phyloP scores from a whole-genome alignment of 129 eudicot species.

The Helichrysum umbraculigerum region DNA sequence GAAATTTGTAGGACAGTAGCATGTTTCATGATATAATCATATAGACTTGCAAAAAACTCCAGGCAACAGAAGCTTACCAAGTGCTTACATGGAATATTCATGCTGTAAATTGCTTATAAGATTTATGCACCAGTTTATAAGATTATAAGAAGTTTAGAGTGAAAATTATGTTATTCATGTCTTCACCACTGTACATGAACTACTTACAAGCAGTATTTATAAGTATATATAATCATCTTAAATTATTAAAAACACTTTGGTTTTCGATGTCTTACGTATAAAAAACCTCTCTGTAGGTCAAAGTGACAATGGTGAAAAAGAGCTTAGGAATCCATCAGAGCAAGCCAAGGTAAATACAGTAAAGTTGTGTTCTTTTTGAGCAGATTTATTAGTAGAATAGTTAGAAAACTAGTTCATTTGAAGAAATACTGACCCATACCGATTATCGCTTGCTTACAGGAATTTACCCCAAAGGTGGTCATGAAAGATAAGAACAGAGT shows the following conservation, averaged over 20 bases:
- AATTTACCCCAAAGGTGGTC: conserved; percentile 29
- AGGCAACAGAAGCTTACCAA: not conserved
- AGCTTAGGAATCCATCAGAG: conserved; percentile 38
- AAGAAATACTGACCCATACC: conserved; percentile 5
- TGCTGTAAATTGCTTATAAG: not conserved
- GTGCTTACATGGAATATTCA: not conserved
- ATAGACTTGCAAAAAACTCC: not conserved
- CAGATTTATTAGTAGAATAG: not conserved
- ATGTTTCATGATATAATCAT: conserved; percentile 20
- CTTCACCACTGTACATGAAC: not conserved
- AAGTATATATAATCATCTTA: conserved; percentile 17
- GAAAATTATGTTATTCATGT: not conserved
- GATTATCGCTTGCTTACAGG: conserved; percentile 41
- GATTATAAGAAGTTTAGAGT: not conserved
- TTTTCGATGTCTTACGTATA: conserved; percentile 6
- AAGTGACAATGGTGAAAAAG: conserved; percentile 38
- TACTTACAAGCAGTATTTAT: not conserved
- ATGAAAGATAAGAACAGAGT: conserved; percentile 47
- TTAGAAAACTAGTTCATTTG: not conserved
- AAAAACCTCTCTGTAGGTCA: conserved; percentile 32
- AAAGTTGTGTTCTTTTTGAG: conserved; percentile 3
- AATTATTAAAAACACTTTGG: not conserved
- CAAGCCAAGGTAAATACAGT: conserved; percentile 28
- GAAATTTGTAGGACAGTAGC: not conserved
- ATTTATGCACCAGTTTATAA: not conserved